A percentile compares a stretch with the other conserved stretches of the same genome.
Conservation (phyloP, 140 eudicot species). For the Senecio squalidus region DNA sequence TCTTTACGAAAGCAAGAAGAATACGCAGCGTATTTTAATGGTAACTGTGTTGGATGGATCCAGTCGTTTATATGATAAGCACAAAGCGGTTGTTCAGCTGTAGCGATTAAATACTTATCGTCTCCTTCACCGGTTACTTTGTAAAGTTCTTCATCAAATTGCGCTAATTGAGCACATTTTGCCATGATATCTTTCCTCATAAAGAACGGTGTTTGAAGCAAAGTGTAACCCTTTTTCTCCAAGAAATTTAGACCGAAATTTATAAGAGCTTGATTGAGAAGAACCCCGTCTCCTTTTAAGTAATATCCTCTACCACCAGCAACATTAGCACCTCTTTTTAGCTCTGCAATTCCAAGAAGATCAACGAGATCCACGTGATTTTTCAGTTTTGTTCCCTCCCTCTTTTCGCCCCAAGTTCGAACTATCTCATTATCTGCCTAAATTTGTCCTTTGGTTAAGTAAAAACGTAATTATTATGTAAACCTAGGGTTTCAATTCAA, state of each 20-base stretch:
- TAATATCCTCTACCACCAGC: conserved; percentile 81
- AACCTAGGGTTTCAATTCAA: too few species aligned
- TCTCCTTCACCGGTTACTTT: conserved; percentile 83
- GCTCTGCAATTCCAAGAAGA: conserved; percentile 84
- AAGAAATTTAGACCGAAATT: conserved; percentile 58
- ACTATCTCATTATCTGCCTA: conserved; percentile 77
- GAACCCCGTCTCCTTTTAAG: conserved; percentile 64
- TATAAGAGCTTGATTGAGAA: conserved; percentile 68
- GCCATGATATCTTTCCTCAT: conserved; percentile 78
- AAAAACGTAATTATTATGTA: neutral
- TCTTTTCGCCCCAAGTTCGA: conserved; percentile 73
- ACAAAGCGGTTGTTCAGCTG: conserved; percentile 83
- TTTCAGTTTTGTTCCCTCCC: conserved; percentile 57
- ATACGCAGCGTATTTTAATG: conserved; percentile 68
- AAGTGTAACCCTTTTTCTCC: conserved; percentile 42
- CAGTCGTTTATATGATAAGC: conserved; percentile 75
- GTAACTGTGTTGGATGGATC: conserved; percentile 63
- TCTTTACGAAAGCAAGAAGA: conserved; percentile 81
- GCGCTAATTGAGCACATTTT: conserved; percentile 73
- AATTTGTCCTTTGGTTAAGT: neutral
- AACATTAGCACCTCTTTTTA: conserved; percentile 66
- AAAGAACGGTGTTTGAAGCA: conserved; percentile 69
- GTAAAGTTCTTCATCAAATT: conserved; percentile 82
- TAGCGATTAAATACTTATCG: conserved; percentile 72
- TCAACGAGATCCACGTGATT: conserved; percentile 91